Percentiles rank a stretch among this genome's conserved stretches.
Conservation (phyloP, 495 filamentous ascomycete genomes). For the Parachaetomium inaequale region DNA sequence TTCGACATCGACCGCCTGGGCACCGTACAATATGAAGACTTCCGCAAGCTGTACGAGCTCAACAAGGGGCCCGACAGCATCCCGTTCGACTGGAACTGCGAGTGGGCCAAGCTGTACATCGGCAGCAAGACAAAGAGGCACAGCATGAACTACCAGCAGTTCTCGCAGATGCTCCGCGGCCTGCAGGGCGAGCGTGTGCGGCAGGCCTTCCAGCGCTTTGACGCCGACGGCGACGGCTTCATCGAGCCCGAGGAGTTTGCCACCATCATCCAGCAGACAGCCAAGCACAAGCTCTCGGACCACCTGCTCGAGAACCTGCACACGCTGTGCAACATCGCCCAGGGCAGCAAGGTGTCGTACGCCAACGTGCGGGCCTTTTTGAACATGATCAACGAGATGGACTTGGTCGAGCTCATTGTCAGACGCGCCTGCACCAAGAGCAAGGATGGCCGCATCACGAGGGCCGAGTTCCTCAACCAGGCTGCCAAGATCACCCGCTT, state of each 20-base stretch:
- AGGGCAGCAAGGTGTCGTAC: constrained; percentile 91
- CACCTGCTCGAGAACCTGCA: constrained; percentile 91
- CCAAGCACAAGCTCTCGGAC: constrained; percentile 95
- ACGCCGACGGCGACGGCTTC: constrained; percentile 93
- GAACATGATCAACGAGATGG: constrained; percentile 96
- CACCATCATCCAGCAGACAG: constrained; percentile 88
- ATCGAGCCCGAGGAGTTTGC: constrained; percentile 96
- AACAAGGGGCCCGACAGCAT: constrained; percentile 79
- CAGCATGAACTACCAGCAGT: constrained; percentile 91
- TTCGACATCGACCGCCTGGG: constrained; percentile 85
- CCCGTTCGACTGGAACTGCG: constrained; percentile 94
- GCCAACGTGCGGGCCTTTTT: constrained; percentile 96
- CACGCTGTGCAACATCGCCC: constrained; percentile 90
- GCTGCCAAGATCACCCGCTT: constrained; percentile 86
- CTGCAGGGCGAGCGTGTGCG: constrained; percentile 92
- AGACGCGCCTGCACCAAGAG: constrained; percentile 81
- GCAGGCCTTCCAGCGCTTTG: constrained; percentile 89
- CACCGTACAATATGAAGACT: constrained; percentile 79
- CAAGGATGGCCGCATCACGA: constrained; percentile 84
- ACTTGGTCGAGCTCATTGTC: constrained; percentile 88
- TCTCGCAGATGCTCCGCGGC: constrained; percentile 95
- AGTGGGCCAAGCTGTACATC: constrained; percentile 94
- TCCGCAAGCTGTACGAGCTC: constrained; percentile 72
- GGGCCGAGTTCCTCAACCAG: constrained; percentile 91
- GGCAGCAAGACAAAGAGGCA: constrained; percentile 80